phyloP scores from a whole-genome alignment of 2,329 filamentous ascomycete genomes.

The Macrophomina phaseolina region DNA sequence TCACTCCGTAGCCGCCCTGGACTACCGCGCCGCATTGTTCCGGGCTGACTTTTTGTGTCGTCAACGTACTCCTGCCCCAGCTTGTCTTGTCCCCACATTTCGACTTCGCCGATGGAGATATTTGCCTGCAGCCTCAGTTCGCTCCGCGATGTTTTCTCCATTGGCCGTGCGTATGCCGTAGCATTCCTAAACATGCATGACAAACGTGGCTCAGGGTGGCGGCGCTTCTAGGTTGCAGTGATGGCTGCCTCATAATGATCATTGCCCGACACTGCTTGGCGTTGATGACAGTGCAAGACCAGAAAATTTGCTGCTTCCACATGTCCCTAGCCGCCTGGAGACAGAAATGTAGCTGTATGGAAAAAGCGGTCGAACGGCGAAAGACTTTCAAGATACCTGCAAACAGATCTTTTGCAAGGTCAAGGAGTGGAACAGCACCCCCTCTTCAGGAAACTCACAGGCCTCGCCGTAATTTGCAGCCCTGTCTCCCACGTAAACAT shows the following conservation, averaged over 20 bases:
- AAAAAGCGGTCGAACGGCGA: no score
- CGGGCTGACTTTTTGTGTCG: neutral
- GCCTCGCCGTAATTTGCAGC: no score
- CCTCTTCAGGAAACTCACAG: no score
- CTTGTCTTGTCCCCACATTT: neutral
- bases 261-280: neutral
- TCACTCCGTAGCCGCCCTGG: neutral
- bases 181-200: conserved; percentile 1
- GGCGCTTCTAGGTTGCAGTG: neutral
- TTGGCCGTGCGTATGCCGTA: neutral
- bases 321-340: no score
- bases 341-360: no score
- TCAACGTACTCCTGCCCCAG: neutral
- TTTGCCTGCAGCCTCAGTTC: neutral
- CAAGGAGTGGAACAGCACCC: no score
- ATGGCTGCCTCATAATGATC: neutral
- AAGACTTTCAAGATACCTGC: neutral
- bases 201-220: conserved; percentile 5
- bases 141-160: neutral
- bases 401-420: neutral
- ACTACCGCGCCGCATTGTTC: neutral
- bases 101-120: neutral
- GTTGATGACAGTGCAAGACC: neutral
- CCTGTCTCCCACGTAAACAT: no score
- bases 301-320: neutral